phyloP scores from a whole-genome alignment of 164 flowering plant species.

The Liquidambar formosana region DNA sequence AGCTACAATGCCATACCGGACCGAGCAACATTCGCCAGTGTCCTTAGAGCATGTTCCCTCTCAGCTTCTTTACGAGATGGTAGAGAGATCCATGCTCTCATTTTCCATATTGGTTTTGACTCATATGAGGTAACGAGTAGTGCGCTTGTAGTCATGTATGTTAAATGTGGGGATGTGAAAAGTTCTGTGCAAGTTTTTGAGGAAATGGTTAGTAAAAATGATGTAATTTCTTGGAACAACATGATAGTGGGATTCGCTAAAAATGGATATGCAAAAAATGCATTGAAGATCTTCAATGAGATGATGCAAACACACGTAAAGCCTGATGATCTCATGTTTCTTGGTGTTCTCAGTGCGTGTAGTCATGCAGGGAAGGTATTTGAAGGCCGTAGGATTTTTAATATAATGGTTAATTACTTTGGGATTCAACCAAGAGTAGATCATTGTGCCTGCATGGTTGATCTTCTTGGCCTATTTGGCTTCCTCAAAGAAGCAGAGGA shows the following conservation, averaged over 20 bases:
- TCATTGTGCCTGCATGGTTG: conserved; percentile 86
- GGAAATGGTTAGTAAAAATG: conserved; percentile 54
- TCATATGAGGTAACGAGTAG: conserved; percentile 64
- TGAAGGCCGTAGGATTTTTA: conserved; percentile 66
- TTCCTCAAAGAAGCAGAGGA: conserved; percentile 74
- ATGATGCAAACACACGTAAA: conserved; percentile 46
- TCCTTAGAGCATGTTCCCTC: conserved; percentile 69
- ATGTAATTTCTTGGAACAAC: conserved; percentile 82
- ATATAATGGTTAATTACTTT: conserved; percentile 48
- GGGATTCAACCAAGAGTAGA: conserved; percentile 61
- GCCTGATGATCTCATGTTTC: conserved; percentile 85
- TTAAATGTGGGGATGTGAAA: conserved; percentile 83
- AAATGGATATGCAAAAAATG: conserved; percentile 77
- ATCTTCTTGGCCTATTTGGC: conserved; percentile 86
- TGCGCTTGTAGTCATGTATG: conserved; percentile 88
- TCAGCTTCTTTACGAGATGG: conserved; percentile 67
- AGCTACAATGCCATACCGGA: conserved; percentile 51
- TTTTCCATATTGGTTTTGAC: conserved; percentile 56
- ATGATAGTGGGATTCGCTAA: conserved; percentile 87
- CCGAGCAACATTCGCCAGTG: conserved; percentile 81
- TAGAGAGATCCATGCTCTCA: conserved; percentile 58
- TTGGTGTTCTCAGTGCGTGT: conserved; percentile 87
- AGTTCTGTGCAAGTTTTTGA: conserved; percentile 64
- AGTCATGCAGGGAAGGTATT: conserved; percentile 75
- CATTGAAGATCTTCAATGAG: conserved; percentile 51